These are phyloP conservation scores for Chrysopogon serrulatus DNA, from an alignment of 176 grass and related monocot species.

Conservation along the genomic window DNA sequence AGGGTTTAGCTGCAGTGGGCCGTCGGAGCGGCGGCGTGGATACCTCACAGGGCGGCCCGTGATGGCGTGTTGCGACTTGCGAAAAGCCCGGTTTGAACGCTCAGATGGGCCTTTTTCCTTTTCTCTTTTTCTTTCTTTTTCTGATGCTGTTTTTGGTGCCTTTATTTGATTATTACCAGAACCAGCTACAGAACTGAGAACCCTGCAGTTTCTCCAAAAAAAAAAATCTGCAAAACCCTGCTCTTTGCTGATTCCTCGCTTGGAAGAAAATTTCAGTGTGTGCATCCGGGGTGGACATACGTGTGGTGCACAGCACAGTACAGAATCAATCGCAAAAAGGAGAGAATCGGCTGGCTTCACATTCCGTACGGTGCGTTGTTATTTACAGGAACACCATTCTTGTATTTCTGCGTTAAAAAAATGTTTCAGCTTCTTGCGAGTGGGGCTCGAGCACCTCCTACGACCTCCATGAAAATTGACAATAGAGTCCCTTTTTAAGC, in stretches of 20 bases:
- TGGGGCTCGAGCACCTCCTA: too few relatives aligned
- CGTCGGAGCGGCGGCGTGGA: background rate
- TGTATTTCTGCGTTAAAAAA: background rate
- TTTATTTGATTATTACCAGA: background rate
- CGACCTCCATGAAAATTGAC: too few relatives aligned
- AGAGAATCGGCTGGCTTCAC: background rate
- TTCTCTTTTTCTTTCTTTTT: background rate
- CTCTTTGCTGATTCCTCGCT: background rate
- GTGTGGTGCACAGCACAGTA: background rate
- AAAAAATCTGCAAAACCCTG: background rate
- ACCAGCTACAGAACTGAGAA: too few relatives aligned
- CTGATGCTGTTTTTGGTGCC: background rate
- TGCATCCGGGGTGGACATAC: too few relatives aligned
- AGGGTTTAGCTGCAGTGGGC: slow-evolving; percentile 24
- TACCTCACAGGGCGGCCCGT: background rate
- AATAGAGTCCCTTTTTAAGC: too few relatives aligned
- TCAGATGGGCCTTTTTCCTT: background rate
- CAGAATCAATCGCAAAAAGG: too few relatives aligned
- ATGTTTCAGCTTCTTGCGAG: background rate
- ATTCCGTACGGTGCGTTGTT: background rate
- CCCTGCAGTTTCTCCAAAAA: too few relatives aligned
- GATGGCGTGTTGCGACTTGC: background rate
- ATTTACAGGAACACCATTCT: background rate
- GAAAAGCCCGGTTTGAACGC: background rate
- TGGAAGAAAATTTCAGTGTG: background rate